These are phyloP conservation scores for Sesbania bispinosa DNA, from an alignment of 306 rosid species.

Conservation along the genomic window DNA sequence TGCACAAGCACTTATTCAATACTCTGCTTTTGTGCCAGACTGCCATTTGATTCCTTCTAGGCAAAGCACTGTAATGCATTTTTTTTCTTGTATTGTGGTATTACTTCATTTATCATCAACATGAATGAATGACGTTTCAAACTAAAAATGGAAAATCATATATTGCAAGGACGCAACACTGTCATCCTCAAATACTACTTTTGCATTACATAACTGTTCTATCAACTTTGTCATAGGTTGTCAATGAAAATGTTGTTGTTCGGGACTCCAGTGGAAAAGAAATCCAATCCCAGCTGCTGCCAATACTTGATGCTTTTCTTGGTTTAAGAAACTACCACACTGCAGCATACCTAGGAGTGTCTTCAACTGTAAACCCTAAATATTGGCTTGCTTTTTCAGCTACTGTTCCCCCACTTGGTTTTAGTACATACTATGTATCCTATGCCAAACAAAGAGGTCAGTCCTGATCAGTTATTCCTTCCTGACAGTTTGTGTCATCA, in stretches of 20 bases:
- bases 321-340: constrained; percentile 50
- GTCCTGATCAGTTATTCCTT: constrained; percentile 9
- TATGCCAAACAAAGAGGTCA: constrained; percentile 39
- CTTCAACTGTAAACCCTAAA: constrained; percentile 46
- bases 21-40: neutral
- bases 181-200: neutral
- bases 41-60: neutral
- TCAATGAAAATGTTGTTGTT: constrained; percentile 53
- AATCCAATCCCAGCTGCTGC: constrained; percentile 72
- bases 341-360: constrained; percentile 60
- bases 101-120: neutral
- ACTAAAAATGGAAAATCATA: constrained; percentile 1
- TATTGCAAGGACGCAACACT: constrained; percentile 1
- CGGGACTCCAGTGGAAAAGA: constrained; percentile 62
- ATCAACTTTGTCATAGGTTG: constrained; percentile 47
- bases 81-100: neutral
- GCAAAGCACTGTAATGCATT: neutral
- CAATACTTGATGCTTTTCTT: constrained; percentile 43
- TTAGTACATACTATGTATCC: constrained; percentile 71
- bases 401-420: constrained; percentile 84
- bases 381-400: constrained; percentile 85
- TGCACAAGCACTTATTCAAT: neutral
- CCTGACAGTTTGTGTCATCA: neutral
- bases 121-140: neutral
- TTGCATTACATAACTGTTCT: constrained; percentile 13